These are phyloP conservation scores for Xylariaceae sp. DNA, from an alignment of 2,329 filamentous ascomycete genomes.

Conservation along the genomic window DNA sequence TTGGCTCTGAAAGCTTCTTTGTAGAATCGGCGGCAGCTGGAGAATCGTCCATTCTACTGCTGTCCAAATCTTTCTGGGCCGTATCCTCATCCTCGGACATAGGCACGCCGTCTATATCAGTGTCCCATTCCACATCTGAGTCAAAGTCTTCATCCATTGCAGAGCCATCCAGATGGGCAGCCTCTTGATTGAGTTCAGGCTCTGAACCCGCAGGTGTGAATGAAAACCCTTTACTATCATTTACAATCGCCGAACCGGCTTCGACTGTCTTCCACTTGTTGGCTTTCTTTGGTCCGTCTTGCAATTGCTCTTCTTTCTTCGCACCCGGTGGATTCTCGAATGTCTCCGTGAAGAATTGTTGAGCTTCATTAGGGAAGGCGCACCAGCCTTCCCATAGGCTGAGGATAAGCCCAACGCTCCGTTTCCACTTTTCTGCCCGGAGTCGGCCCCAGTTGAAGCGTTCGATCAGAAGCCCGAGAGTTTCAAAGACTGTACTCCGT, in stretches of 20 bases:
- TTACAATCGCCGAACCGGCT: slow-evolving; percentile 29
- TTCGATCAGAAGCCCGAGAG: slow-evolving; percentile 69
- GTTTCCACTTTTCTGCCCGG: slow-evolving; percentile 79
- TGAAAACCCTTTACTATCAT: slow-evolving; percentile 26
- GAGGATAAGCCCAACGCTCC: slow-evolving; percentile 66
- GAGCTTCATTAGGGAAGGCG: slow-evolving; percentile 69
- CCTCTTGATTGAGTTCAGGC: slow-evolving; percentile 33
- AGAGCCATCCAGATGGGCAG: slow-evolving; percentile 43
- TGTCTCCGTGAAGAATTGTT: slow-evolving; percentile 64
- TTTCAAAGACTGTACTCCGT: slow-evolving; percentile 64
- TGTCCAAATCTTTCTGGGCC: slow-evolving; percentile 33
- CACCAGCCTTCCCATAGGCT: slow-evolving; percentile 69
- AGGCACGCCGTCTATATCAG: slow-evolving; percentile 43
- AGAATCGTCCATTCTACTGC: slow-evolving; percentile 13
- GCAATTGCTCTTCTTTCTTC: slow-evolving; percentile 31
- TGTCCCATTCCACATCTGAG: slow-evolving; percentile 47
- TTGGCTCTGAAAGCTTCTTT: slow-evolving; percentile 24
- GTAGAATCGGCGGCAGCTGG: slow-evolving; percentile 21
- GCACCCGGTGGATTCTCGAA: slow-evolving; percentile 68
- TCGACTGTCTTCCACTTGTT: slow-evolving; percentile 51
- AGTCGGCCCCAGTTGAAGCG: slow-evolving; percentile 74
- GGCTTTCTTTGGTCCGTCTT: slow-evolving; percentile 33
- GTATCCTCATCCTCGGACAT: slow-evolving; percentile 37
- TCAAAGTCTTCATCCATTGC: slow-evolving; percentile 43
- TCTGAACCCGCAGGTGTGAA: slow-evolving; percentile 21